Conservation (phyloP, 148 eudicot species). For the Camellia granthamiana region DNA sequence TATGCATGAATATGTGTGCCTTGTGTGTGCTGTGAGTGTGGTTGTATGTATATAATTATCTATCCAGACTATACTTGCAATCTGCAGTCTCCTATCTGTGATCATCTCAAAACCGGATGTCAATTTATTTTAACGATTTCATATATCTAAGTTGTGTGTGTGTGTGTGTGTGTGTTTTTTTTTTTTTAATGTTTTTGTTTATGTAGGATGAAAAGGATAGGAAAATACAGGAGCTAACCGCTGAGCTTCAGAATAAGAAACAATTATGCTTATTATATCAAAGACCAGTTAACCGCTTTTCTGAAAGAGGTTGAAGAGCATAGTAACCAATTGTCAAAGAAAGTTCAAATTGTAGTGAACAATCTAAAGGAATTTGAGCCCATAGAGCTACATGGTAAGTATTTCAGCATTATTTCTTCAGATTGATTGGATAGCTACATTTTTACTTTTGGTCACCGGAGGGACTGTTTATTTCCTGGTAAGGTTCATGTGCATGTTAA, state of each 20-base stretch:
- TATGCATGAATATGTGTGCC: no score
- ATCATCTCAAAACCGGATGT: not conserved
- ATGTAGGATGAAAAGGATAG: constrained; percentile 18
- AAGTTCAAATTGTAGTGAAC: constrained; percentile 23
- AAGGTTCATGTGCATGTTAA: not conserved
- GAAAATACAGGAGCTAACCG: constrained; percentile 23
- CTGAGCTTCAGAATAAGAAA: constrained; percentile 20
- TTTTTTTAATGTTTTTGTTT: not conserved
- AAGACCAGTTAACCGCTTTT: constrained; percentile 18
- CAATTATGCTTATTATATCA: constrained; percentile 15
- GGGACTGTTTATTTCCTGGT: not conserved
- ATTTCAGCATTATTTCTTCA: not conserved
- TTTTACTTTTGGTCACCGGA: not conserved
- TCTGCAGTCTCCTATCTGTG: not conserved
- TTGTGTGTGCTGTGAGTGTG: not conserved
- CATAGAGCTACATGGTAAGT: constrained; percentile 17
- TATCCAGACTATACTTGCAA: no score
- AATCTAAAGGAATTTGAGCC: constrained; percentile 20
- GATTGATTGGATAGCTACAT: not conserved
- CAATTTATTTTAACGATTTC: not conserved
- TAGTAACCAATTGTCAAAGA: constrained; percentile 20
- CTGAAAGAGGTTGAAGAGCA: constrained; percentile 25
- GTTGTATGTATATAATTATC: not conserved
- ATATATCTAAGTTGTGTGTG: not conserved
- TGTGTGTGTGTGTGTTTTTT: no score